A percentile compares a stretch with the other conserved stretches of the same genome.
Evolutionary conservation across 2,329 filamentous ascomycete species (phyloP).

Genomic region (Penicillium sp.): DNA sequence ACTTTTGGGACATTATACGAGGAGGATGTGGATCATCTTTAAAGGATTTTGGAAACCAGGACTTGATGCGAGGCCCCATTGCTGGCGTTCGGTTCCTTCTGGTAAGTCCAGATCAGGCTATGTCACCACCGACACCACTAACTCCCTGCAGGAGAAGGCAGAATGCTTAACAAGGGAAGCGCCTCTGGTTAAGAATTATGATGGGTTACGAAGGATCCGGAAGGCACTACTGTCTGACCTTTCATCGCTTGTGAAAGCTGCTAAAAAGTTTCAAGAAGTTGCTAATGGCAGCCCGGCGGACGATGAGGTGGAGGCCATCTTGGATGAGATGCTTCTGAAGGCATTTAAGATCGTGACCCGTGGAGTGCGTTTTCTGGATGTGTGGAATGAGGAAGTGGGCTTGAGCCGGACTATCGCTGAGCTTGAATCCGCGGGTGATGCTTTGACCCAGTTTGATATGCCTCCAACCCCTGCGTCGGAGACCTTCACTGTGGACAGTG

Average conservation of each 20-base stretch:
- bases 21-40: conserved; percentile 73
- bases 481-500: conserved; percentile 31
- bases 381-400: conserved; percentile 64
- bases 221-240: conserved; percentile 88
- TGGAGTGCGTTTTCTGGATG: conserved; percentile 84
- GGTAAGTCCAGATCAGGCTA: conserved; percentile 57
- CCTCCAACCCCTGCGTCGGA: conserved; percentile 43
- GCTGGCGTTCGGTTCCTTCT: conserved; percentile 87
- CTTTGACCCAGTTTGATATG: conserved; percentile 26
- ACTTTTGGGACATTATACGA: conserved; percentile 88
- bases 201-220: conserved; percentile 73
- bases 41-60: conserved; percentile 81
- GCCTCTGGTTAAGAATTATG: conserved; percentile 69
- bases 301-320: conserved; percentile 53
- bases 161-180: conserved; percentile 85
- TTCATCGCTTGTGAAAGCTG: conserved; percentile 82
- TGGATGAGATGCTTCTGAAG: conserved; percentile 91
- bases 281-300: conserved; percentile 51
- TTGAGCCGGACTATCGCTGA: conserved; percentile 43
- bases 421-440: conserved; percentile 29
- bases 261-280: conserved; percentile 78
- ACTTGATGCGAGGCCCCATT: conserved; percentile 91
- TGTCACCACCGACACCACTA: conserved; percentile 6
- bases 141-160: conserved; percentile 69
- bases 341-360: conserved; percentile 93